Conservation (phyloP, 1,284 basidiomycete genomes). For the Malassezia dermatis region DNA sequence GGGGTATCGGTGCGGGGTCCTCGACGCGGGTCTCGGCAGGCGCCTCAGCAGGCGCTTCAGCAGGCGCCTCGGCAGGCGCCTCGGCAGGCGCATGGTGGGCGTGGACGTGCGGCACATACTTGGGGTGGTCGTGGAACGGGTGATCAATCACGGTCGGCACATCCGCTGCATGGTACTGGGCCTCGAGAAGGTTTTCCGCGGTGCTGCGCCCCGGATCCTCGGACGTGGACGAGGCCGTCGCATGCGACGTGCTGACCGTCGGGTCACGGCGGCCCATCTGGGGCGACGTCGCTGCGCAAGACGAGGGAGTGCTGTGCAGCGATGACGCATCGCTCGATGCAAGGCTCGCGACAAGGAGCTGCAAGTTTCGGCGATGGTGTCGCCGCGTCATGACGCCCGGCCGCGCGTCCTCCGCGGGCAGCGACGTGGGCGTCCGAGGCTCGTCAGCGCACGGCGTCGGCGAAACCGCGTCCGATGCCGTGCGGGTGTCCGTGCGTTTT, state of each 20-base stretch:
- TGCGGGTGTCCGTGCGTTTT: not conserved
- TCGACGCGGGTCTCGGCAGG: not conserved
- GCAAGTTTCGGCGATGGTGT: not conserved
- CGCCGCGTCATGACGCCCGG: not conserved
- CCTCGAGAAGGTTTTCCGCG: constrained; percentile 11
- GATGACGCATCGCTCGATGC: not conserved
- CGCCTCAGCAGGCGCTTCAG: not conserved
- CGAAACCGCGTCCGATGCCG: not conserved
- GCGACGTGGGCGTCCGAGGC: not conserved
- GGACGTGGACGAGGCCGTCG: not conserved
- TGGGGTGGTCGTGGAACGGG: not conserved
- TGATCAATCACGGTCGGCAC: constrained; percentile 1
- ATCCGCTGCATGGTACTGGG: constrained; percentile 6
- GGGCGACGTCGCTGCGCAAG: not conserved
- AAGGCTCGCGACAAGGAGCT: not conserved
- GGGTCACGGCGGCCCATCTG: not conserved
- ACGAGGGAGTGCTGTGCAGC: not conserved
- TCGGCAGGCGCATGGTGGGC: not conserved
- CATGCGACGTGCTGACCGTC: not conserved
- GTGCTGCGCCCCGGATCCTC: not conserved
- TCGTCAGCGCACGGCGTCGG: not conserved
- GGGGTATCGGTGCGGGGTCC: not conserved
- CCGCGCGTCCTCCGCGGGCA: not conserved
- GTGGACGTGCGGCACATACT: not conserved
- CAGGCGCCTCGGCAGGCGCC: not conserved